Percentiles rank a stretch among this genome's conserved stretches.
These are phyloP conservation scores for Cyberlindnera xishuangbannaensis DNA, from an alignment of 805 yeast genomes.

Conservation along the genomic window DNA sequence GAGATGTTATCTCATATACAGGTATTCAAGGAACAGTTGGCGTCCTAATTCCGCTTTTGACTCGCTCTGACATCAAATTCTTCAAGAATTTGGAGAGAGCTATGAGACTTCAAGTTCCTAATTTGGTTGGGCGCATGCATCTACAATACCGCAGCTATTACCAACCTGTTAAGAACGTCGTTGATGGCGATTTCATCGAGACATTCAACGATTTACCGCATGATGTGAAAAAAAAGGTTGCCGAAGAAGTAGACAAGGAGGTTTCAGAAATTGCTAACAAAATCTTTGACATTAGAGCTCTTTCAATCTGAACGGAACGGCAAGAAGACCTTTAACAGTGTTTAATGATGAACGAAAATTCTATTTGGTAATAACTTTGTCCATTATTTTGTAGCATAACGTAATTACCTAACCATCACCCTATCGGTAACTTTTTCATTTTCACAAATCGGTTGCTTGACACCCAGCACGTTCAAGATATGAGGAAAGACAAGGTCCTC, in stretches of 20 bases:
- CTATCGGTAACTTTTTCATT: background rate
- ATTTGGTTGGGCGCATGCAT: constrained; percentile 56
- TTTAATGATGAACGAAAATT: constrained; percentile 40
- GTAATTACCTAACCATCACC: no score
- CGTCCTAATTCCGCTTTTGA: constrained; percentile 57
- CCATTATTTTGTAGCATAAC: no score
- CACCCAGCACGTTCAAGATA: constrained; percentile 27
- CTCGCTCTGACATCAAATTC: constrained; percentile 55
- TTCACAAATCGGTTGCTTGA: no score
- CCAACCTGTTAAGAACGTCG: constrained; percentile 66
- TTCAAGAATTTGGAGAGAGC: constrained; percentile 48
- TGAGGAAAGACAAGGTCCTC: constrained; percentile 38
- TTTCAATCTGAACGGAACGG: constrained; percentile 14
- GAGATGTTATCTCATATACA: constrained; percentile 59
- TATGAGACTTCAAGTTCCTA: constrained; percentile 27
- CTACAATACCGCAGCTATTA: constrained; percentile 69
- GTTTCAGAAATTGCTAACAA: constrained; percentile 46
- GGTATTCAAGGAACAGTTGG: constrained; percentile 86
- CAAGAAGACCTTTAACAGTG: constrained; percentile 23
- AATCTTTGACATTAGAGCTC: constrained; percentile 45
- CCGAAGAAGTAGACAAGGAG: constrained; percentile 36
- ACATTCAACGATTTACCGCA: constrained; percentile 20
- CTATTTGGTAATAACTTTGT: no score
- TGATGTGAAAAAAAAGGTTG: constrained; percentile 17
- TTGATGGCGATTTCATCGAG: constrained; percentile 89